Conservation (phyloP, 2,329 filamentous ascomycete species). For the Berkeleyomyces rouxiae region DNA sequence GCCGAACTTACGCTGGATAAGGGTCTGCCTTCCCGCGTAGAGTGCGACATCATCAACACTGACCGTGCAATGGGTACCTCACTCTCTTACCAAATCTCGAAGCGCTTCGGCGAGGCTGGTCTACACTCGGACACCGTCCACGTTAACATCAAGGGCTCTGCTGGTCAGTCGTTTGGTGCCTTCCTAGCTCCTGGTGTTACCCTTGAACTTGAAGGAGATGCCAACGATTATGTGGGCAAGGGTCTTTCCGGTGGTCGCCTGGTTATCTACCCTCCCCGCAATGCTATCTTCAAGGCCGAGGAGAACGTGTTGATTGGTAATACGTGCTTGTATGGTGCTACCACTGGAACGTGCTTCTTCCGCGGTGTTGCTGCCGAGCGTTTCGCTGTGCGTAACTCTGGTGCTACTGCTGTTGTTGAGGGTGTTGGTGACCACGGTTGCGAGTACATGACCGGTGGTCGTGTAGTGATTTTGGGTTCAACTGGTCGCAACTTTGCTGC, state of each 20-base stretch:
- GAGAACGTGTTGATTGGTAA: conserved; percentile 92
- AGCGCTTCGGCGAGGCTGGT: conserved; percentile 76
- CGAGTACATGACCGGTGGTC: conserved; percentile 98
- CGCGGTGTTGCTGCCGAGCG: conserved; percentile 90
- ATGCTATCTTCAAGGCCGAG: conserved; percentile 85
- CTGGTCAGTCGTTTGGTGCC: conserved; percentile 90
- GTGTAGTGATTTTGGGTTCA: conserved; percentile 68
- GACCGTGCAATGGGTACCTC: conserved; percentile 88
- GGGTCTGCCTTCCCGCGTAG: conserved; percentile 79
- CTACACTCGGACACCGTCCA: conserved; percentile 87
- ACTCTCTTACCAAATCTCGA: conserved; percentile 88
- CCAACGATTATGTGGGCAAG: conserved; percentile 96
- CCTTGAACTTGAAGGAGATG: conserved; percentile 83
- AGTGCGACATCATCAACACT: conserved; percentile 93
- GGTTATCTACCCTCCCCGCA: conserved; percentile 82
- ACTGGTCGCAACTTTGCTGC: conserved; percentile 95
- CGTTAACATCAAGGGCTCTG: conserved; percentile 89
- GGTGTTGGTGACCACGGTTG: conserved; percentile 92
- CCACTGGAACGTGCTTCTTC: conserved; percentile 85
- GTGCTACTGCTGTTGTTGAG: conserved; percentile 89
- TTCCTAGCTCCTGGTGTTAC: conserved; percentile 88
- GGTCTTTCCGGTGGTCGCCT: conserved; percentile 82
- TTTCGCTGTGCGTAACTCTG: conserved; percentile 92
- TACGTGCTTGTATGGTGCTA: conserved; percentile 88
- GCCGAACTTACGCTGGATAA: conserved; percentile 90